phyloP scores from a whole-genome alignment of 1,139 yeast genomes.

The Protomyces inundatus region DNA sequence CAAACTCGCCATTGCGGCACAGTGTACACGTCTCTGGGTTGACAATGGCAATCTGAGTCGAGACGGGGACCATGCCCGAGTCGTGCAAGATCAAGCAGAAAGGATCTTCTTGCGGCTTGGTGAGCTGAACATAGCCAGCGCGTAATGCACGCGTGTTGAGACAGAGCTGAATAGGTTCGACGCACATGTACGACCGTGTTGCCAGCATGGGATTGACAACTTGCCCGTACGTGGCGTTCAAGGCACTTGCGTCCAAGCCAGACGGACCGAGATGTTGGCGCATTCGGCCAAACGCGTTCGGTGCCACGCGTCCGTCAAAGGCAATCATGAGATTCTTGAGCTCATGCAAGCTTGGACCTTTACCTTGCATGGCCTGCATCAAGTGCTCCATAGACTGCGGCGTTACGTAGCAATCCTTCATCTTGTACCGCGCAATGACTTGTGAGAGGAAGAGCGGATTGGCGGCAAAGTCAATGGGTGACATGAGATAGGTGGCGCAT shows the following conservation, averaged over 20 bases:
- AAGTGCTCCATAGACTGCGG: conserved; percentile 80
- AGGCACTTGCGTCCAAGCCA: conserved; percentile 60
- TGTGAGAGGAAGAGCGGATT: conserved; percentile 71
- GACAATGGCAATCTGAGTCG: conserved; percentile 88
- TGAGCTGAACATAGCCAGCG: conserved; percentile 77
- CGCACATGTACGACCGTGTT: conserved; percentile 78
- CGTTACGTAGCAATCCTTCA: conserved; percentile 81
- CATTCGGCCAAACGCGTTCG: conserved; percentile 53
- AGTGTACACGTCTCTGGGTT: conserved; percentile 81
- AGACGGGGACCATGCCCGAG: conserved; percentile 92
- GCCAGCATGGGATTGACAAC: conserved; percentile 77
- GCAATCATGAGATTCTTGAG: conserved; percentile 81
- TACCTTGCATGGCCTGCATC: conserved; percentile 52
- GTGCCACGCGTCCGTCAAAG: conserved; percentile 68
- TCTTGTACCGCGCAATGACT: conserved; percentile 68
- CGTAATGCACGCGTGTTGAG: conserved; percentile 83
- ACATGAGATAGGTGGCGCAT: conserved; percentile 71
- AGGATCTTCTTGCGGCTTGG: conserved; percentile 53
- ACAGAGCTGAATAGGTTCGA: conserved; percentile 82
- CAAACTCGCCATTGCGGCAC: conserved; percentile 90
- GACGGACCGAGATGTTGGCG: conserved; percentile 61
- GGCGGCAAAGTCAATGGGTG: conserved; percentile 71
- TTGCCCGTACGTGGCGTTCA: conserved; percentile 75
- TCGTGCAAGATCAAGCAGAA: conserved; percentile 73
- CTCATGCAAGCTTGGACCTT: conserved; percentile 55